Base-by-base conservation (phyloP, 1,284 basidiomycete species). In the Cutaneotrichosporon cutaneum region DNA sequence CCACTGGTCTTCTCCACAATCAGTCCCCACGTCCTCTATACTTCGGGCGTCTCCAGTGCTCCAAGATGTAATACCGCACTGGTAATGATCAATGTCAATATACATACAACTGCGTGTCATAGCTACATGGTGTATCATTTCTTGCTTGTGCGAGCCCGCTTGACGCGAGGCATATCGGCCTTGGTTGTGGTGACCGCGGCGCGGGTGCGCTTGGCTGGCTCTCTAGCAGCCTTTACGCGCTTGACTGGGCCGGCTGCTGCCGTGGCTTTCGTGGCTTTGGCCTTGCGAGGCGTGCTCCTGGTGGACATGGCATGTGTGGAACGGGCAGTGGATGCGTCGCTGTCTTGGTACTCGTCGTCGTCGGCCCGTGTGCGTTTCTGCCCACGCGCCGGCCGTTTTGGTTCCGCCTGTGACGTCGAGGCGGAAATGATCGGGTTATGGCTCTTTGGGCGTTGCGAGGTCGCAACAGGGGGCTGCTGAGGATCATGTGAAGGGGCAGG, bases 61-160 rank as follows among this genome's bases (percentile, higher is more conserved):
- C 11, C 16, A n/a, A 7, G 48, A 51, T 51, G 14, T 27, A 13
- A 51, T 51, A 51, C 27, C 27, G 24, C 27, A 51, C 16, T 51
- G 27, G 27, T 51, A 51, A 18, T 13, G 18, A 27, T 51, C 27
- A 32, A 30, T 27, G 26, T 30, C 26, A 32, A 16, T 51, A 51
- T 48, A 48, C 45, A 48, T 24, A 48, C 48, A 30, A 27, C 10
- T 42, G 18, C 18, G 39, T n/a, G 39, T 42, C 39, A n/a, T 42
- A 42, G 39, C 39, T 42, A 42, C 39, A 42, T 42, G 39, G 39
- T 51, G 48, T 51, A 51, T 51, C 26, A 51, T 51, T 30, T 30
- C 27, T 51, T 51, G 48, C 47, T 26, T 27, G 18, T 32, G 27
- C 48, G 48, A 32, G 27, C 27, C 48, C 48, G 48, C 16, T 51